A percentile compares a stretch with the other conserved stretches of the same genome.
These are phyloP conservation scores for Ciborinia camelliae DNA, from an alignment of 2,329 filamentous ascomycete species.

Conservation along the genomic window DNA sequence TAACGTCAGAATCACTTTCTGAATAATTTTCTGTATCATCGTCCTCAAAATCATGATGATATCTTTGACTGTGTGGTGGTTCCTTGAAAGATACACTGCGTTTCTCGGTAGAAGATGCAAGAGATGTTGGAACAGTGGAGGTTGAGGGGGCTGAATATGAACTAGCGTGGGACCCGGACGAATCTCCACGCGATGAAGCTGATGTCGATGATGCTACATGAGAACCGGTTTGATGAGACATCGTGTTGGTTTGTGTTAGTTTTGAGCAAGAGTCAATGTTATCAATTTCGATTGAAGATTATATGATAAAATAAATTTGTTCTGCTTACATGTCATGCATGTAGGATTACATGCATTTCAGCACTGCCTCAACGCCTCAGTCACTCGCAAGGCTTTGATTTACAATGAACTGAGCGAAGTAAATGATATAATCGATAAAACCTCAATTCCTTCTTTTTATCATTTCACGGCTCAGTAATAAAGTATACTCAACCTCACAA, in stretches of 20 bases:
- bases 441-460: not conserved
- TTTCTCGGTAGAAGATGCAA: not conserved
- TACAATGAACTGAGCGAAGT: not conserved
- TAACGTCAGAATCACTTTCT: not conserved
- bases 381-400: no score
- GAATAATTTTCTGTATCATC: not conserved
- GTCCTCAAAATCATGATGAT: not conserved
- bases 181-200: not conserved
- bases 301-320: no score
- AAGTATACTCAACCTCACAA: not conserved
- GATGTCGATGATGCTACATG: not conserved
- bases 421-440: not conserved
- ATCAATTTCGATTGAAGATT: not conserved
- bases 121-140: not conserved
- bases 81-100: not conserved
- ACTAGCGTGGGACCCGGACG: not conserved
- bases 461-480: not conserved
- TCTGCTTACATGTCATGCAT: not conserved
- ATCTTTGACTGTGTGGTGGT: not conserved
- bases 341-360: not conserved
- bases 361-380: not conserved
- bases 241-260: not conserved
- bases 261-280: not conserved
- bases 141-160: not conserved
- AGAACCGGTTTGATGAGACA: not conserved